These are phyloP conservation scores for Arbutus unedo DNA, from an alignment of 148 eudicot species.

Conservation along the genomic window DNA sequence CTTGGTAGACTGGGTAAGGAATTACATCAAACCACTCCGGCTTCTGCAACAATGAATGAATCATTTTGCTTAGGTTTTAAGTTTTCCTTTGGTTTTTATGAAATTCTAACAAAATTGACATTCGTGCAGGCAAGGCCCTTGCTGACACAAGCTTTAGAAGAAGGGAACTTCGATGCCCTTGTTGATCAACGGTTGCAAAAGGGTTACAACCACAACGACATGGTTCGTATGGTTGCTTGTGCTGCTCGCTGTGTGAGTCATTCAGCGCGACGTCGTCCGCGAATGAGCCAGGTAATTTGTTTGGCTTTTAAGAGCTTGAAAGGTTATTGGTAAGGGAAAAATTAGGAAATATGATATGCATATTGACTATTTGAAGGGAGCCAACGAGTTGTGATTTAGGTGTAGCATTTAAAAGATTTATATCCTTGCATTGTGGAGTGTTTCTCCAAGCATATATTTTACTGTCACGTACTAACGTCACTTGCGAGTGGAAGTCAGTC, in stretches of 20 bases:
- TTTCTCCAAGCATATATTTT: background rate
- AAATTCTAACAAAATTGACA: background rate
- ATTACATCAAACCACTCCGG: background rate
- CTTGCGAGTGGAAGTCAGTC: background rate
- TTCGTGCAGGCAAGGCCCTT: conserved; percentile 74
- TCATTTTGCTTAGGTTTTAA: background rate
- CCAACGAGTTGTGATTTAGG: background rate
- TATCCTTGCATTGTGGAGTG: background rate
- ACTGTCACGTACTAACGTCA: background rate
- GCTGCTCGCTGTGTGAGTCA: conserved; percentile 91
- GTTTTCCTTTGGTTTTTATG: background rate
- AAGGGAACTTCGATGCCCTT: conserved; percentile 63
- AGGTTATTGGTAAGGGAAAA: background rate
- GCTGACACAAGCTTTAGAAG: conserved; percentile 76
- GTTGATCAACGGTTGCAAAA: conserved; percentile 55
- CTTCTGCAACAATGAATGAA: background rate
- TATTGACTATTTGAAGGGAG: background rate
- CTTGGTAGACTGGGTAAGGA: conserved; percentile 92
- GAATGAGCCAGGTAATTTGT: conserved; percentile 81
- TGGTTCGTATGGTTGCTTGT: conserved; percentile 89
- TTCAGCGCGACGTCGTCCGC: conserved; percentile 77
- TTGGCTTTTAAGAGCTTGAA: background rate
- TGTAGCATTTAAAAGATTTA: background rate
- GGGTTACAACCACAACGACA: conserved; percentile 57
- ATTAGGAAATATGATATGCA: background rate